Percentiles rank a stretch among this genome's conserved stretches.
These are phyloP conservation scores for Neurospora sp. DNA, from an alignment of 2,329 filamentous ascomycete species.

Conservation along the genomic window DNA sequence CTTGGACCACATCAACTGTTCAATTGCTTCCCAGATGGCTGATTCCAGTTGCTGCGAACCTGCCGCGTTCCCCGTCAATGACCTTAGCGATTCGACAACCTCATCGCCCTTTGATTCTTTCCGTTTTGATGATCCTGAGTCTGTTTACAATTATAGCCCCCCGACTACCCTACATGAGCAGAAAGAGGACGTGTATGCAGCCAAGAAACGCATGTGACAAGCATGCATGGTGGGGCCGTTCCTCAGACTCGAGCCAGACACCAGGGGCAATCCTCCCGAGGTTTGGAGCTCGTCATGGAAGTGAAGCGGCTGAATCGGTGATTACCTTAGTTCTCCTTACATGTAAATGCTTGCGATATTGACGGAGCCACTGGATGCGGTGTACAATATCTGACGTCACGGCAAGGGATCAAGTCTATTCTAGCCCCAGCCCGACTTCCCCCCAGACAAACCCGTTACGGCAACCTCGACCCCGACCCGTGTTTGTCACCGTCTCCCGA, in stretches of 20 bases:
- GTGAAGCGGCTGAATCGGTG: not conserved
- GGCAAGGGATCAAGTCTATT: not conserved
- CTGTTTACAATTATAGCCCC: not conserved
- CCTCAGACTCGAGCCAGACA: not conserved
- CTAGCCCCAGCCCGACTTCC: not conserved
- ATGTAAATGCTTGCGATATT: not conserved
- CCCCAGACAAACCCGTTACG: not conserved
- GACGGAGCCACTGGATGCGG: not conserved
- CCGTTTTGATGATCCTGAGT: not conserved
- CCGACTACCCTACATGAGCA: not conserved
- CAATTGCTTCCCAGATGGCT: not conserved
- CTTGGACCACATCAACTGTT: not conserved
- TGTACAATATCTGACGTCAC: slow-evolving; percentile 1
- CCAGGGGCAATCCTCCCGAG: not conserved
- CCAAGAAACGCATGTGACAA: not conserved
- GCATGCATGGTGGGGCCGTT: not conserved
- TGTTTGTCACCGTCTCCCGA: not conserved
- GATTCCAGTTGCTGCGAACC: not conserved
- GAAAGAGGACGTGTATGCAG: not conserved
- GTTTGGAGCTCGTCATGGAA: not conserved
- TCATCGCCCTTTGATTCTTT: not conserved
- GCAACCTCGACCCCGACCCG: not conserved
- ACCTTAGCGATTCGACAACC: not conserved
- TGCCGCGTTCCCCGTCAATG: not conserved
- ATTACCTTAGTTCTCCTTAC: not conserved